Percentiles rank a stretch among this genome's conserved stretches.
Evolutionary conservation across 768 basidiomycete species (phyloP).

Genomic region (Rhodotorula kratochvilovae): DNA sequence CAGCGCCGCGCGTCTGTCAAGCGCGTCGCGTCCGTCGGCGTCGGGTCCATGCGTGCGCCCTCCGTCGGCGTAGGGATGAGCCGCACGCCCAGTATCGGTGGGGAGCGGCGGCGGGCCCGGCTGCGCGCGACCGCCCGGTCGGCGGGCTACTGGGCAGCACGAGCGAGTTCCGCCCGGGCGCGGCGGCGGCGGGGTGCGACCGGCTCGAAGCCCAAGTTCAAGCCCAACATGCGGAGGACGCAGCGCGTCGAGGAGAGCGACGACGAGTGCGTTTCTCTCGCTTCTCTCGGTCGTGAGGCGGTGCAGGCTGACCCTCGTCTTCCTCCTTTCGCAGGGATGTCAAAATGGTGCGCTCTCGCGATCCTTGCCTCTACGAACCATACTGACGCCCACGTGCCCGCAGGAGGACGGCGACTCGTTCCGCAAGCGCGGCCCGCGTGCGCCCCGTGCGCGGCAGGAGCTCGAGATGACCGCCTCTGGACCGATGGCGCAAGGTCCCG

Average conservation of each 20-base stretch:
- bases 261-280: conserved; percentile 23
- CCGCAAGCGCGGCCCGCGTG: conserved; percentile 16
- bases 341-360: conserved; percentile 29
- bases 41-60: conserved; percentile 11
- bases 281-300: neutral
- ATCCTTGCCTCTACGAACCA: no score
- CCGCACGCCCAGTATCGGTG: conserved; percentile 1
- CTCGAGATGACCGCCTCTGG: conserved; percentile 37
- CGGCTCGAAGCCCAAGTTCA: conserved; percentile 22
- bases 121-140: conserved; percentile 20
- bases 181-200: neutral
- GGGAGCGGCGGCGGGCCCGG: no score
- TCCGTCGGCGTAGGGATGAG: conserved; percentile 8
- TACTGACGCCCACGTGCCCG: neutral
- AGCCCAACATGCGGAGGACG: conserved; percentile 31
- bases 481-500: conserved; percentile 41
- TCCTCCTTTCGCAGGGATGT: conserved; percentile 13
- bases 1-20: neutral
- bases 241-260: conserved; percentile 15
- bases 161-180: conserved; percentile 28
- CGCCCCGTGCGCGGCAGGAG: conserved; percentile 17
- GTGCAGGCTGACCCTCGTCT: neutral
- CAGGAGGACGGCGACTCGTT: conserved; percentile 18
- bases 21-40: conserved; percentile 26
- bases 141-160: conserved; percentile 28